Evolutionary conservation across 2,329 filamentous ascomycete genomes (phyloP), one percentile per base, ranked within the genome.

Genomic region (Fusarium oxysporum): DNA sequence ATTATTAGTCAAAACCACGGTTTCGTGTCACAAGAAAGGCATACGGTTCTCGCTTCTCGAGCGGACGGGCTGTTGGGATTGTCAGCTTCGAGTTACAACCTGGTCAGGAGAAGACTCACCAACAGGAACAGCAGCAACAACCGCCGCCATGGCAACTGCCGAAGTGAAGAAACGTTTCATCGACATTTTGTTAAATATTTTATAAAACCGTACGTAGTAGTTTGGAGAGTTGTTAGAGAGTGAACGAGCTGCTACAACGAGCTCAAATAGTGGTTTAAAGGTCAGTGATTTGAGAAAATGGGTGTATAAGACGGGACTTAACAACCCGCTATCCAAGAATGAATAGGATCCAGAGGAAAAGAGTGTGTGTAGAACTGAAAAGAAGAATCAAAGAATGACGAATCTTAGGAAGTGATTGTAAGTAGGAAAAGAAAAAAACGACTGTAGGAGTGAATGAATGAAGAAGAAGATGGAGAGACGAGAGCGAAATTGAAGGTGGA

Each of bases 141-240:
- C 59, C 13, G 70, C 71, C 37, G 70, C 71, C 51, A 78, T 66
- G 35, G 70, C 74, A 50, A 79, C 37, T 21, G 67, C 76, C 32
- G 78, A 76, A 55, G 77, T 61, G 23, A 81, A 62, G 51, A 76
- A 59, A 21, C 54, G 66, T 38, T 64, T 70, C 59, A 76, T 25
- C 21, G 68, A 45, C 78, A 81, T 73, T 71, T 40, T 68, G 16
- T 13, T 23, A 37, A 56, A 21, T 50, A 14, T 40, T 45, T 41
- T n/a, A 48, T n/a, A 54, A 38, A 37, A 35, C 35, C 23, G n/a
- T 35, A 62, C 25, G 45, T 47, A 58, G 33, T 40, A n/a, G 50
- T 43, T 30, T 32, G 38, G 50, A 45, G 38, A 45, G 43, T 30
- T 38, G 19, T 45, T 37, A 70, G 37, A 43, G 71, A 74, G 59